A percentile compares a stretch with the other conserved stretches of the same genome.
Conservation (phyloP, 257 asterid genomes). For the Solanum chaucha region DNA sequence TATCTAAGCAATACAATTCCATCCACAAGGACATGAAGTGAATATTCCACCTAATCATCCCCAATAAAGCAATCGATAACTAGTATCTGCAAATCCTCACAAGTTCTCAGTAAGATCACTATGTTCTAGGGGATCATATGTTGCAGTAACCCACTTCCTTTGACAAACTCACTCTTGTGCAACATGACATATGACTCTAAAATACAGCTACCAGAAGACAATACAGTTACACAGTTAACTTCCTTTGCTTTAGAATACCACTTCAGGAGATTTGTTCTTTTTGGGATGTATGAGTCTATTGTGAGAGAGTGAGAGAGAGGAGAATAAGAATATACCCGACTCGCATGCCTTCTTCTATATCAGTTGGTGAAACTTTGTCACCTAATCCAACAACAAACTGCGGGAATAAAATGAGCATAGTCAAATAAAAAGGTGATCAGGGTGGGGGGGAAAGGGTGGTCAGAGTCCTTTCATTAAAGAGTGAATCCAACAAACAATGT, state of each 20-base stretch:
- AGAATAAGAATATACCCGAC: constrained; percentile 56
- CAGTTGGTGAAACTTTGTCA: constrained; percentile 95
- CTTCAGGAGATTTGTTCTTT: neutral
- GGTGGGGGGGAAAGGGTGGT: neutral
- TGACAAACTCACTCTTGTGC: neutral
- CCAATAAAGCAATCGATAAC: neutral
- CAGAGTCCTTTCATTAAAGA: constrained; percentile 20
- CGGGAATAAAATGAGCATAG: constrained; percentile 8
- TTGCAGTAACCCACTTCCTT: neutral
- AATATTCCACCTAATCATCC: neutral
- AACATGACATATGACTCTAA: neutral
- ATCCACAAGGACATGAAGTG: neutral
- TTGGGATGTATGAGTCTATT: too few relatives aligned
- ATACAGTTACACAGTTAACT: neutral
- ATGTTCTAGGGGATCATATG: neutral
- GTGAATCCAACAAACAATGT: neutral
- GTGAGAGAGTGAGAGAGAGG: too few relatives aligned
- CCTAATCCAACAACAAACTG: constrained; percentile 97
- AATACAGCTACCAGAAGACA: neutral
- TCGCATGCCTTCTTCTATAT: constrained; percentile 98
- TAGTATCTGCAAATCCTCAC: neutral
- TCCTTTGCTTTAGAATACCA: neutral
- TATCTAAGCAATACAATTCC: neutral
- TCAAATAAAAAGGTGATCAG: constrained; percentile 21
- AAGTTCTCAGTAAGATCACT: neutral